These are phyloP conservation scores for Fusarium compactum DNA, from an alignment of 2,329 filamentous ascomycete species.

Conservation along the genomic window DNA sequence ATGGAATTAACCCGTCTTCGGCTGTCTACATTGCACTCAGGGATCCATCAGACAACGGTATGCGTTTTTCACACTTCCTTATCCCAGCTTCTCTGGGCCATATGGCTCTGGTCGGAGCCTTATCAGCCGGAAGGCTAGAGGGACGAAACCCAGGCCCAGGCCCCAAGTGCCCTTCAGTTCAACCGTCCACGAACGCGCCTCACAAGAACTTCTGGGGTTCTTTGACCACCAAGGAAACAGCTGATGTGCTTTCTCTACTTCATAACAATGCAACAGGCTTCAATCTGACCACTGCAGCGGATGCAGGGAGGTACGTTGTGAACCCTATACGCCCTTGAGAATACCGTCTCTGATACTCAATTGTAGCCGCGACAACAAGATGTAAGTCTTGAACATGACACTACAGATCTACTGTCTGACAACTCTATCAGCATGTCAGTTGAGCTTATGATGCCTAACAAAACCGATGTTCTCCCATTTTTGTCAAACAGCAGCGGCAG, in stretches of 20 bases:
- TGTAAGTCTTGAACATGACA: fast-evolving
- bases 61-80: conserved; percentile 1
- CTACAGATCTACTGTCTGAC: neutral
- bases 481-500: neutral
- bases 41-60: neutral
- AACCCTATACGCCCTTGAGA: fast-evolving
- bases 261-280: neutral
- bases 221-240: neutral
- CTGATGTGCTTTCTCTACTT: conserved; percentile 1
- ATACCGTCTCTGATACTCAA: neutral
- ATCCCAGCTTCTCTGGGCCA: neutral
- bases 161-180: neutral
- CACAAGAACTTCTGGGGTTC: conserved; percentile 17
- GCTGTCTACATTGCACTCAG: neutral
- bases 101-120: neutral
- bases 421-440: neutral
- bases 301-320: neutral
- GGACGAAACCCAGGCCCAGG: neutral
- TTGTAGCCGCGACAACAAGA: conserved; percentile 2
- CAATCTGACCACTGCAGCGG: neutral
- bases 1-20: neutral
- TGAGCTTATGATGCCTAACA: conserved; percentile 15
- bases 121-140: neutral
- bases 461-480: neutral
- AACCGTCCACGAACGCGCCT: neutral